Conservation (phyloP, 2,329 filamentous ascomycete species). For the Shiraia bambusicola region DNA sequence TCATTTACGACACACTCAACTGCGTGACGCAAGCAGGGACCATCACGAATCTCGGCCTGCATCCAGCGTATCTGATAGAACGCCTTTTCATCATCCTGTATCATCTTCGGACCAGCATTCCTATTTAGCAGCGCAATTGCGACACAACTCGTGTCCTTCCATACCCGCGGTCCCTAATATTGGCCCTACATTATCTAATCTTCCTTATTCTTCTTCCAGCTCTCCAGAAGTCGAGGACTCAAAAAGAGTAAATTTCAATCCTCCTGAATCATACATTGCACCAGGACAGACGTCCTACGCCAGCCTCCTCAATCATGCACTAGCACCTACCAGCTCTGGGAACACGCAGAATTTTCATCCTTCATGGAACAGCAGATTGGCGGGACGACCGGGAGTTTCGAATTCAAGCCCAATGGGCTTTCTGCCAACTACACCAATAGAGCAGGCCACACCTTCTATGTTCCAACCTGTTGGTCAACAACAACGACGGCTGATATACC, state of each 20-base stretch:
- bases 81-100: not conserved
- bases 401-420: too few relatives aligned
- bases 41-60: not conserved
- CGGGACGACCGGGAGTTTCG: too few relatives aligned
- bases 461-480: too few relatives aligned
- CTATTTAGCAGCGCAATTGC: conserved; percentile 5
- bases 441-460: too few relatives aligned
- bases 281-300: conserved; percentile 5
- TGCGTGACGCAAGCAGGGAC: not conserved
- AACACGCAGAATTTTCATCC: not conserved
- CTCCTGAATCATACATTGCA: not conserved
- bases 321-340: not conserved
- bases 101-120: conserved; percentile 3
- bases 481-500: not conserved
- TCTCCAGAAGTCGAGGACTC: conserved; percentile 1
- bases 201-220: conserved; percentile 15
- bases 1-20: conserved; percentile 1
- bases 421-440: too few relatives aligned
- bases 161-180: conserved; percentile 7
- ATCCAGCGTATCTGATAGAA: not conserved
- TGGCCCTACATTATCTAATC: conserved; percentile 8
- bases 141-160: conserved; percentile 25
- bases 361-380: not conserved
- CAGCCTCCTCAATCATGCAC: conserved; percentile 1
- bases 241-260: conserved; percentile 2